Conservation (phyloP, 768 basidiomycete genomes). For the Ramaria sp. region DNA sequence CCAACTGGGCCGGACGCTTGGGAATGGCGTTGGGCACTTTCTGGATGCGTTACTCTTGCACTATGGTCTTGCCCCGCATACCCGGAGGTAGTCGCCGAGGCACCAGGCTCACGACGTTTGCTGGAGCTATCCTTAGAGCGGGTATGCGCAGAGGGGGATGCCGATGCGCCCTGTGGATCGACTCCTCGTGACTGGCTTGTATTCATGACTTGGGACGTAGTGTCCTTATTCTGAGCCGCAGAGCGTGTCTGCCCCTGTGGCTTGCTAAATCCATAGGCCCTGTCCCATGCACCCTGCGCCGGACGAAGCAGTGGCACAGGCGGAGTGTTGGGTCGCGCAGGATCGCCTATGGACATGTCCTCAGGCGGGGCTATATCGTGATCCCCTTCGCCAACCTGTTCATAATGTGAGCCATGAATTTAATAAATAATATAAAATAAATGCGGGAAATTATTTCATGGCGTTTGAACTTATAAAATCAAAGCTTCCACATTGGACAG, state of each 20-base stretch:
- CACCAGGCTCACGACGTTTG: background rate
- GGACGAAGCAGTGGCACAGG: conserved; percentile 2
- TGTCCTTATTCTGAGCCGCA: background rate
- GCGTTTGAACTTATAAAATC: background rate
- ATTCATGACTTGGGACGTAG: background rate
- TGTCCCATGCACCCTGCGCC: conserved; percentile 6
- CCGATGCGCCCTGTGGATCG: background rate
- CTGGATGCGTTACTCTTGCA: conserved; percentile 1
- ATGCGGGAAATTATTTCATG: background rate
- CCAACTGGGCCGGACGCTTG: background rate
- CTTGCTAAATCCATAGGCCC: background rate
- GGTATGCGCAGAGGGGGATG: background rate
- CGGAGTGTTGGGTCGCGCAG: background rate
- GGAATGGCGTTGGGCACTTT: conserved; percentile 5
- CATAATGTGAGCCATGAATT: background rate
- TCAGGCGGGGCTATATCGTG: background rate
- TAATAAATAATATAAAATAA: background rate
- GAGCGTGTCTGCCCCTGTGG: background rate
- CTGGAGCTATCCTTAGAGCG: background rate
- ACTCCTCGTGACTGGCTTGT: background rate
- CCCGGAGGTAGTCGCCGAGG: background rate
- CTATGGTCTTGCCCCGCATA: background rate
- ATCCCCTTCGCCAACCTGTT: background rate
- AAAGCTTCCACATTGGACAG: background rate
- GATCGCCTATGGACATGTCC: too few species aligned